Evolutionary conservation across 768 basidiomycete species (phyloP).

Genomic region (Chalciporus sphaerocephalus): DNA sequence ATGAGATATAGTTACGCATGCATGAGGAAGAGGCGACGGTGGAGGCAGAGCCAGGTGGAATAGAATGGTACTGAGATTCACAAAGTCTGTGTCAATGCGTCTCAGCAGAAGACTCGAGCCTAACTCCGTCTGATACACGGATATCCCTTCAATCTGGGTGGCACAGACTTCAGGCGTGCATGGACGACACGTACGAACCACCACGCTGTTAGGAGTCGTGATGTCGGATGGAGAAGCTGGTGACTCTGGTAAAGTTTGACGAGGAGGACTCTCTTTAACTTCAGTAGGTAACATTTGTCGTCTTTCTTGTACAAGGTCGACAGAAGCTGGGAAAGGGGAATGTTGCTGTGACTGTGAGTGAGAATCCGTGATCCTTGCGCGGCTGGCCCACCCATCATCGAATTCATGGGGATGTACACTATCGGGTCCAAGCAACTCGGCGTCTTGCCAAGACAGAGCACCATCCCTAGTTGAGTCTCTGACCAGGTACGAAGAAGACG

Average conservation of each 20-base stretch:
- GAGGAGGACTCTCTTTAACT: conserved; percentile 5
- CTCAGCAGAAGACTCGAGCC: conserved; percentile 55
- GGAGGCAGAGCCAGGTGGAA: conserved; percentile 34
- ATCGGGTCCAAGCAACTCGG: conserved; percentile 44
- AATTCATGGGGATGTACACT: conserved; percentile 41
- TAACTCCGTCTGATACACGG: conserved; percentile 68
- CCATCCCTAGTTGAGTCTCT: conserved; percentile 13
- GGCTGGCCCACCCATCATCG: conserved; percentile 34
- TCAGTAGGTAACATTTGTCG: background rate
- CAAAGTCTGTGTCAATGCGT: conserved; percentile 75
- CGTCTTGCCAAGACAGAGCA: conserved; percentile 39
- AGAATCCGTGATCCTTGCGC: conserved; percentile 8
- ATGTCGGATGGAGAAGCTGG: background rate
- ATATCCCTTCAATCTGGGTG: conserved; percentile 68
- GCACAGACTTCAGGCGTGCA: conserved; percentile 60
- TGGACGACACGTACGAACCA: conserved; percentile 62
- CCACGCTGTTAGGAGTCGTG: conserved; percentile 34
- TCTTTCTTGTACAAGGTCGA: conserved; percentile 3
- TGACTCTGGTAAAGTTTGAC: conserved; percentile 3
- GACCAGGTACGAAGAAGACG: background rate
- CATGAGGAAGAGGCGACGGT: conserved; percentile 36
- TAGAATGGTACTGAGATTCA: conserved; percentile 55
- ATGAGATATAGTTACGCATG: conserved; percentile 48
- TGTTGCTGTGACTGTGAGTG: conserved; percentile 5
- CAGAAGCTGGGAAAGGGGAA: background rate